Conservation (phyloP, 2,329 filamentous ascomycete genomes). For the Pestalotiopsis sp. region DNA sequence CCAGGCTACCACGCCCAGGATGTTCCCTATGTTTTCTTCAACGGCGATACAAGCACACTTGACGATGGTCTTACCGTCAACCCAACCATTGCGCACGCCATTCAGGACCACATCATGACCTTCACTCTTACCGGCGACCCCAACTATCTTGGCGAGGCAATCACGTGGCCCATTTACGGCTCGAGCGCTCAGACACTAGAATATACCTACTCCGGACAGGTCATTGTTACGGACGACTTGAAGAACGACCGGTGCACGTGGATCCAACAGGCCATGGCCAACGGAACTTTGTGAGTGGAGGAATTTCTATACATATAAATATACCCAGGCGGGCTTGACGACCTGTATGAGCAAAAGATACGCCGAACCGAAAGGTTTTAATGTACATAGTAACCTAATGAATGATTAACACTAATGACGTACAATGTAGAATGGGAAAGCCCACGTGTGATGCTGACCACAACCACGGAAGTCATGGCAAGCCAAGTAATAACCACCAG, state of each 20-base stretch:
- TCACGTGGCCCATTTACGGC: constrained; percentile 28
- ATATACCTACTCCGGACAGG: constrained; percentile 19
- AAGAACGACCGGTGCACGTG: constrained; percentile 35
- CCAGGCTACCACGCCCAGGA: constrained; percentile 57
- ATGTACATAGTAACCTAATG: constrained; percentile 3
- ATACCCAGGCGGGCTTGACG: not conserved
- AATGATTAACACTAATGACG: constrained; percentile 1
- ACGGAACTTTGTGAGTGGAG: constrained; percentile 18
- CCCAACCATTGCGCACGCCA: constrained; percentile 29
- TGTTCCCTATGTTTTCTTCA: constrained; percentile 55
- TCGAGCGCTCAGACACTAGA: constrained; percentile 19
- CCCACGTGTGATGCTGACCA: not conserved
- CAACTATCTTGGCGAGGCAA: constrained; percentile 17
- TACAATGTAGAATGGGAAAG: constrained; percentile 2
- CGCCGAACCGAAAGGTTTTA: not conserved
- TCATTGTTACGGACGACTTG: constrained; percentile 23
- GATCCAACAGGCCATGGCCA: constrained; percentile 32
- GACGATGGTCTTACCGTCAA: constrained; percentile 30
- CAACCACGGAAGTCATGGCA: not conserved
- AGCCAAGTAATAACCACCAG: not conserved
- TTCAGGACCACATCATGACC: constrained; percentile 39
- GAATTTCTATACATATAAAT: not conserved
- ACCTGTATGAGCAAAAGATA: not conserved
- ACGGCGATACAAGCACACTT: constrained; percentile 27
- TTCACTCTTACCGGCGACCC: constrained; percentile 36